Evolutionary conservation across 345 rosid genomes (phyloP).

Genomic region (Melaleuca alternifolia): DNA sequence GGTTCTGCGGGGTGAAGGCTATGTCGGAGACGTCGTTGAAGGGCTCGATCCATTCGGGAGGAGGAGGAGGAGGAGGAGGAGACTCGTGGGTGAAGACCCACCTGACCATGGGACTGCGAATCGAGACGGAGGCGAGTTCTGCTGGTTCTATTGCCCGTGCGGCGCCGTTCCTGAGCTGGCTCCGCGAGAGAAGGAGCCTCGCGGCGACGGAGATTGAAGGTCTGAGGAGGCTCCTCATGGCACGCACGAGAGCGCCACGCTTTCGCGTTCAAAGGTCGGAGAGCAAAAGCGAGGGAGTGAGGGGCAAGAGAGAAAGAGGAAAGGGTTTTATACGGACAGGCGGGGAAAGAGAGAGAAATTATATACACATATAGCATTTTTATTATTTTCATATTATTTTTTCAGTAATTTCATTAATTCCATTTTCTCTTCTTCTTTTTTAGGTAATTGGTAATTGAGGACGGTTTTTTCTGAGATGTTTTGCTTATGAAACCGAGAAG

Average conservation of each 20-base stretch:
- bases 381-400: too few species aligned
- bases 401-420: too few species aligned
- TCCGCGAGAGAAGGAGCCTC: not conserved
- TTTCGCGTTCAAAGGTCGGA: too few species aligned
- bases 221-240: not conserved
- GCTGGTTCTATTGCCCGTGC: not conserved
- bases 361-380: too few species aligned
- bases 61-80: constrained; percentile 75
- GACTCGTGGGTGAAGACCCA: not conserved
- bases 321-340: too few species aligned
- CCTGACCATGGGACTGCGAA: not conserved
- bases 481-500: too few species aligned
- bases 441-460: too few species aligned
- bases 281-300: too few species aligned
- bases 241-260: not conserved
- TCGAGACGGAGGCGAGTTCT: not conserved
- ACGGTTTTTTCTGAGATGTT: too few species aligned
- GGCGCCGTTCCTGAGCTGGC: not conserved
- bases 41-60: constrained; percentile 94
- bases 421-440: too few species aligned
- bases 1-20: constrained; percentile 24
- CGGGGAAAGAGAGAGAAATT: too few species aligned
- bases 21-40: constrained; percentile 58
- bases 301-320: too few species aligned
- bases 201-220: not conserved